Conservation (phyloP, 192 early-diverging fungal species). For the Phycomyces blakesleeanus region DNA sequence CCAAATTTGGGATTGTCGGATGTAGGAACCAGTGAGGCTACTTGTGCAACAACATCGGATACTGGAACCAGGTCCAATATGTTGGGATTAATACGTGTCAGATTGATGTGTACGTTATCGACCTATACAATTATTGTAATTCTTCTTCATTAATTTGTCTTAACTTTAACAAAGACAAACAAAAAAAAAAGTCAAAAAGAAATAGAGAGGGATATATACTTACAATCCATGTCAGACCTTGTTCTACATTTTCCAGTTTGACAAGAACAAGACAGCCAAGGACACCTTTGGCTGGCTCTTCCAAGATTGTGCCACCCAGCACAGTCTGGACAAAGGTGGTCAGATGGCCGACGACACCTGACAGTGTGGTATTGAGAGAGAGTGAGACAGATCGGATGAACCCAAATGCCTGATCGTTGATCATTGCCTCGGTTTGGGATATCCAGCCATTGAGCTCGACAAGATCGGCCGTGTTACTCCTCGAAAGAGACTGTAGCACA, state of each 20-base stretch:
- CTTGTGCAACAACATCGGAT: background rate
- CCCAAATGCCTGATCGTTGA: constrained; percentile 24
- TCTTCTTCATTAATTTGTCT: no score
- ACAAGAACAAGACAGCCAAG: constrained; percentile 23
- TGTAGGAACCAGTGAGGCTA: background rate
- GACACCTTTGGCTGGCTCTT: constrained; percentile 22
- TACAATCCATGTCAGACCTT: constrained; percentile 34
- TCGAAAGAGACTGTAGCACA: background rate
- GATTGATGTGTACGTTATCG: constrained; percentile 6
- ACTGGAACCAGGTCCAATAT: background rate
- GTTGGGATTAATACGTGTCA: background rate
- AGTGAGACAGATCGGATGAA: constrained; percentile 13
- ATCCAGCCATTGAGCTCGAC: constrained; percentile 20
- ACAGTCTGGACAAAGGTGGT: constrained; percentile 3
- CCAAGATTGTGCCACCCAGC: constrained; percentile 26
- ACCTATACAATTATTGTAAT: constrained; percentile 4
- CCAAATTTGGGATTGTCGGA: background rate
- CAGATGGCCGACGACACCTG: constrained; percentile 12
- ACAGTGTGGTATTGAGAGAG: constrained; percentile 25
- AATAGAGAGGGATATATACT: no score
- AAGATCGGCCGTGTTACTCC: background rate
- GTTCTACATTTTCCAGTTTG: constrained; percentile 30
- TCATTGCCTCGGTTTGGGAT: constrained; percentile 3
- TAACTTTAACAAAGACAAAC: no score
- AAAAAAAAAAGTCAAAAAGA: no score